Evolutionary conservation across 352 stramenopile species (phyloP), one percentile per base, ranked within the genome.

Genomic region (Blastocystis sp.): DNA sequence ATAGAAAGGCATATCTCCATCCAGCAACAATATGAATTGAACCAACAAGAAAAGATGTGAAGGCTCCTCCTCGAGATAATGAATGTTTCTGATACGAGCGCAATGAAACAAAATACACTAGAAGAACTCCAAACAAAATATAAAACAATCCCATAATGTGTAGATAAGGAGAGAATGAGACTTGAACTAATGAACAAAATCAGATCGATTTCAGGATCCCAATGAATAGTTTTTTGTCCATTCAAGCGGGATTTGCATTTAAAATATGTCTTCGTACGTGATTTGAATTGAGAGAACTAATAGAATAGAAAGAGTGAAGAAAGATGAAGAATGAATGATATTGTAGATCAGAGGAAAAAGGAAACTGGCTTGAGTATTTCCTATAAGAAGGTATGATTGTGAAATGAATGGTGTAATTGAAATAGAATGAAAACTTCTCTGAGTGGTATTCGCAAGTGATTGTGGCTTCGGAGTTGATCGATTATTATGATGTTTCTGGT

Each of bases 401-500:
- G 14, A 24, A 16, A 29, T 21, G 37, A 42, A 27, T 67, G 5
- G 19, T 29, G 21, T 86, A 7, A 69, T 69, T 69, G n/a, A 24
- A 35, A 66, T 77, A 89, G 88, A 67, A 78, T 12, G 88, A 89
- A 32, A 80, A 90, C 78, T 91, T 90, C 42, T 49, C 86, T 43
- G 42, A 90, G 66, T 92, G 90, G 90, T 92, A 92, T 66, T 95
- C 93, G 78, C 91, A 97, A 71, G 93, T 95, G 43, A 97, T 97
- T 88, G 97, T 93, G 61, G 95, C 96, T 89, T 94, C 93, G 16
- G 94, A 96, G 90, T 98, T 99, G 95, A 99, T 99, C 89, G 95
- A 98, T 89, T 99, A 99, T 90, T 98, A 98, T 90, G 95, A 98
- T 89, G 97, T 99, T 73, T 97, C 93, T 52, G 97, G 97, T 46